Conservation (phyloP, 805 yeast genomes). For the Saturnispora ahearnii region DNA sequence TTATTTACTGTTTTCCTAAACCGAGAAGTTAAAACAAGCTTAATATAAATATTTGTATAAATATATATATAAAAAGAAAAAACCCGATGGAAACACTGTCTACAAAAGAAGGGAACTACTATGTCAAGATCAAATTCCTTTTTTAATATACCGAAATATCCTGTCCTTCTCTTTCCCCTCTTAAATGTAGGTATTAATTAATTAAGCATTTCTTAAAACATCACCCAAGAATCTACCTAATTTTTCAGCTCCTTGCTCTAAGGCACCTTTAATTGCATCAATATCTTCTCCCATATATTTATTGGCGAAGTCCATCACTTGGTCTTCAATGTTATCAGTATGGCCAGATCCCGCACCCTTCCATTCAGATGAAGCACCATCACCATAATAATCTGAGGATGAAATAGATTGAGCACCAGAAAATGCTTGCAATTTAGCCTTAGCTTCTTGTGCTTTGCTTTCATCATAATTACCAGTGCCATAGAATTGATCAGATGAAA, state of each 20-base stretch:
- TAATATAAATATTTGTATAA: background rate
- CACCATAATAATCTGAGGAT: constrained; percentile 87
- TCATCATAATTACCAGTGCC: constrained; percentile 83
- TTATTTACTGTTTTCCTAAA: background rate
- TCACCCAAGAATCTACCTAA: constrained; percentile 81
- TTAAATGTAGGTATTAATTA: background rate
- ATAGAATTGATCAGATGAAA: constrained; percentile 90
- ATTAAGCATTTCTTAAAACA: constrained; percentile 42
- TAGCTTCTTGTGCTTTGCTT: constrained; percentile 70
- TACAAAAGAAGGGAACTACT: background rate
- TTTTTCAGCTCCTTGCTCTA: constrained; percentile 90
- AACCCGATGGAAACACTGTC: background rate
- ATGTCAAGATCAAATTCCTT: background rate
- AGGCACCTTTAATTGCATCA: constrained; percentile 79
- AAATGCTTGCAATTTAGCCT: constrained; percentile 68
- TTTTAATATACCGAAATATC: background rate
- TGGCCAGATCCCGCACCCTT: constrained; percentile 18
- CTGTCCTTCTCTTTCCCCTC: too few relatives aligned
- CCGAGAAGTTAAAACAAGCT: background rate
- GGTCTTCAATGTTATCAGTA: constrained; percentile 39
- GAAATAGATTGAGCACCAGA: constrained; percentile 87
- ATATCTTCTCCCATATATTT: constrained; percentile 77
- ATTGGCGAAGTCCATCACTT: constrained; percentile 50
- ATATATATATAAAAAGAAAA: background rate
- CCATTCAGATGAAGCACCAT: constrained; percentile 30